phyloP scores from a whole-genome alignment of 73 alveolate genomes.

The Urostyla sp. region DNA sequence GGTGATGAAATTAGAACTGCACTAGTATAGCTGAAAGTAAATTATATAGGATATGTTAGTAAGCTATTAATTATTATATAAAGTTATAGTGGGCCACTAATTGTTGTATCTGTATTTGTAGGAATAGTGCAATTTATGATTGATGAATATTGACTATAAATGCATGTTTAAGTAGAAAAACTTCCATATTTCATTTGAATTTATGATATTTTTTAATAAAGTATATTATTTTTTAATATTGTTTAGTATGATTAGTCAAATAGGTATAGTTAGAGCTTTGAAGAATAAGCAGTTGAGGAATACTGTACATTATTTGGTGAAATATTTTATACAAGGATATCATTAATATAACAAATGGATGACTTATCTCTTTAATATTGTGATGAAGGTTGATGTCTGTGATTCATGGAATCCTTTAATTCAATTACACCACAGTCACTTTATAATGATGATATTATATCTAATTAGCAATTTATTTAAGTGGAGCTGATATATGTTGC shows the following conservation, averaged over 20 bases:
- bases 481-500: background rate
- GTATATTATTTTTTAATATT: background rate
- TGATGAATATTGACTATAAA: background rate
- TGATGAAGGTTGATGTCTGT: background rate
- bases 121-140: background rate
- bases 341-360: background rate
- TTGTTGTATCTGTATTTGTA: background rate
- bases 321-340: background rate
- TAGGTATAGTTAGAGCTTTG: background rate
- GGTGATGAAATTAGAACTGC: background rate
- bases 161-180: background rate
- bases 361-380: background rate
- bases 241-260: background rate
- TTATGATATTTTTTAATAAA: background rate
- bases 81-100: background rate
- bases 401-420: background rate
- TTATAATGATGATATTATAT: background rate
- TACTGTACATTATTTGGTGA: background rate
- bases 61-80: conserved; percentile 3
- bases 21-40: background rate
- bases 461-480: background rate
- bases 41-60: background rate
- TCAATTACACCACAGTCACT: background rate
- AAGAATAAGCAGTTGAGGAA: background rate
- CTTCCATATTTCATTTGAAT: background rate